Conservation (phyloP, 176 grass and related monocot species). For the Triticum aestivum region IWGSC_CS_RefSeq_v2.1 NC_057800.1:472860033-472860532, state of each 20-base stretch:
- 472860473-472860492: no score
- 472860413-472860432: no score
- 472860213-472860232: constrained; percentile 39
- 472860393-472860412: no score
- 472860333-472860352: no score
- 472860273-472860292: background rate
- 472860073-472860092: constrained; percentile 28
- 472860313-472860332: no score
- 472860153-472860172: constrained; percentile 49
- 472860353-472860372: no score
- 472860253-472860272: background rate
- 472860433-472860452: no score
- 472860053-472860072: background rate
- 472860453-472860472: no score
- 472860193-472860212: constrained; percentile 27
- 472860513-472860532: no score
- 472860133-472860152: constrained; percentile 36
- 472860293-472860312: no score
- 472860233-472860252: constrained; percentile 7
- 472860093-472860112: constrained; percentile 37
- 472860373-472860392: no score
- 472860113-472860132: constrained; percentile 29
- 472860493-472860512: no score
- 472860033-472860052: constrained; percentile 16
- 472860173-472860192: constrained; percentile 43